Percentiles rank a stretch among this genome's conserved stretches.
Evolutionary conservation across 108 stramenopile species (phyloP).

Genomic region (Skeletonema menzelii): DNA sequence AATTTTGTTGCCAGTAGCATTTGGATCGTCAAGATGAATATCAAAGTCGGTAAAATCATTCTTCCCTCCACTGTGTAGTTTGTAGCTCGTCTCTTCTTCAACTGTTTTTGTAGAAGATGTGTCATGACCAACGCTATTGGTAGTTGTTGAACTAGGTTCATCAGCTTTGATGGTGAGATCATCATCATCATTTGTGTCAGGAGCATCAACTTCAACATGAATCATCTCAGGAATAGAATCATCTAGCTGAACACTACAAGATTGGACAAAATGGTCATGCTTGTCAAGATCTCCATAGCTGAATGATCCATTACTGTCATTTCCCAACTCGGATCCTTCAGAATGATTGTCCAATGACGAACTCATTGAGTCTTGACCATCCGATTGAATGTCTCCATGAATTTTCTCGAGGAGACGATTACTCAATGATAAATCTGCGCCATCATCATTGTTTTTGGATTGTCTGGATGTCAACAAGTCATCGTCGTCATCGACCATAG

Average conservation of each 20-base stretch:
- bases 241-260: not conserved
- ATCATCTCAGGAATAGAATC: not conserved
- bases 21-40: not conserved
- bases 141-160: not conserved
- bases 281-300: not conserved
- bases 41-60: not conserved
- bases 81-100: not conserved
- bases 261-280: not conserved
- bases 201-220: not conserved
- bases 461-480: not conserved
- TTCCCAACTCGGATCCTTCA: not conserved
- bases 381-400: not conserved
- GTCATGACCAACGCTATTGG: not conserved
- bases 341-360: not conserved
- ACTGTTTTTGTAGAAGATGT: not conserved
- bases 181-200: not conserved
- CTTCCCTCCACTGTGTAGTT: not conserved
- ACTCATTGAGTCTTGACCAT: not conserved
- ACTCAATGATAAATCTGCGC: not conserved
- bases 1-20: not conserved
- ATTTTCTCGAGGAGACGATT: not conserved
- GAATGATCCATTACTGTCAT: not conserved
- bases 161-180: not conserved
- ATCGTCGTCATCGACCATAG: not conserved
- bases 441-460: not conserved